phyloP scores from a whole-genome alignment of 768 basidiomycete genomes.

The Lentinula sp. region DNA sequence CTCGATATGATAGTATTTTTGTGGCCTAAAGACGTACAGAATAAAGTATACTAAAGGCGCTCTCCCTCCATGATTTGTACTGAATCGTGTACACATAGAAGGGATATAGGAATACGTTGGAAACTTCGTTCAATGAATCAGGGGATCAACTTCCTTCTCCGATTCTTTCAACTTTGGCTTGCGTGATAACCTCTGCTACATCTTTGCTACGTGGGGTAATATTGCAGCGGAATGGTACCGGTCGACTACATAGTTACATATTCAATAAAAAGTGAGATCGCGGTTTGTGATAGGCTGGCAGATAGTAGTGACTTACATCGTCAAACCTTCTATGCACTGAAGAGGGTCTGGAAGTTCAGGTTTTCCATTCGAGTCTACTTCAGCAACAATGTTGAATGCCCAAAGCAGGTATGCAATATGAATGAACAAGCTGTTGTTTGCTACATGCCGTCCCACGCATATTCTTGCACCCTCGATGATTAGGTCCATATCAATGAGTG shows the following conservation, averaged over 20 bases:
- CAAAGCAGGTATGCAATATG: conserved; percentile 21
- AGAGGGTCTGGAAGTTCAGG: background rate
- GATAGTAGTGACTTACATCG: background rate
- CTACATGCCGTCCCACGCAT: conserved; percentile 22
- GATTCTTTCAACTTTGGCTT: background rate
- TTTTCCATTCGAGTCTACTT: background rate
- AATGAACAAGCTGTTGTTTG: conserved; percentile 23
- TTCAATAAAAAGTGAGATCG: background rate
- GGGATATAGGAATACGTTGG: too few relatives aligned
- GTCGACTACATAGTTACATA: background rate
- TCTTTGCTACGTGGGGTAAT: background rate
- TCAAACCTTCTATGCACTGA: background rate
- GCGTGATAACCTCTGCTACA: background rate
- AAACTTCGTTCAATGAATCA: too few relatives aligned
- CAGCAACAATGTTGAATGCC: conserved; percentile 5
- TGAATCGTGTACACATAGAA: too few relatives aligned
- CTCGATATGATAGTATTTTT: too few relatives aligned
- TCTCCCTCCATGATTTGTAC: too few relatives aligned
- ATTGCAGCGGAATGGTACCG: background rate
- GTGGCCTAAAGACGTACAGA: too few relatives aligned
- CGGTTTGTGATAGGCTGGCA: background rate
- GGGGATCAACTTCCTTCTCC: background rate
- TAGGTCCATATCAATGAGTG: background rate
- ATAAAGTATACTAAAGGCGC: too few relatives aligned
- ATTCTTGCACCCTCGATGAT: background rate